Base-by-base conservation (phyloP, 2,329 filamentous ascomycete genomes). In the Scleromitrula shiraiana region DNA sequence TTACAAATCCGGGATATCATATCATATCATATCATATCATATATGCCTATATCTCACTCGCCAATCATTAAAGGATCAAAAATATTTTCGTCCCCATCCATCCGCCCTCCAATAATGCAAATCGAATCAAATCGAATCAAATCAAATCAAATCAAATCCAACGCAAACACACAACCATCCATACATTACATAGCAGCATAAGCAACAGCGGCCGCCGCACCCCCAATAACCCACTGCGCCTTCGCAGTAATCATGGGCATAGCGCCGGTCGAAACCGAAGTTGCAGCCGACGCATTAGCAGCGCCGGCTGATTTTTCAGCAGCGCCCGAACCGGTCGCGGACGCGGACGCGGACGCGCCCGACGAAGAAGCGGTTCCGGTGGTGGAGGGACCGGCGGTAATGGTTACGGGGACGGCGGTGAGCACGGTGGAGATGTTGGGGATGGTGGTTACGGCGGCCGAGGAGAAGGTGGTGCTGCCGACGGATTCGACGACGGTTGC, bases 151-250 rank as follows among this genome's bases (percentile, higher is more conserved):
- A n/a, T n/a, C n/a, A n/a, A n/a, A n/a, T n/a, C n/a, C n/a, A n/a
- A n/a, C n/a, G n/a, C n/a, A n/a, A n/a, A n/a, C n/a, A n/a, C n/a
- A n/a, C n/a, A n/a, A n/a, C n/a, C n/a, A n/a, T n/a, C n/a, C n/a
- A n/a, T n/a, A n/a, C n/a, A n/a, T 46, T 46, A 57, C 49, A 59
- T 43, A 3, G 52, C 57, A 23, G 53, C 55, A 35, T 53, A 49
- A n/a, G 51, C 58, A 30, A 54, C 56, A 69, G 17, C 58, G 6
- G 50, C 57, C 4, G 56, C 58, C 2, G 54, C 54, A 40, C 55
- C 57, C 24, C 56, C 56, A 26, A 59, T 7, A 37, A 53, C 33
- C 56, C 57, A 59, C 29, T 48, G 44, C 30, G 56, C 56, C 39
- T 56, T 58, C 5, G 54, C 55, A 43, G 57, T 61, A 22, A 56